phyloP scores from a whole-genome alignment of 1,284 basidiomycete species.

The Boletus mariae region DNA sequence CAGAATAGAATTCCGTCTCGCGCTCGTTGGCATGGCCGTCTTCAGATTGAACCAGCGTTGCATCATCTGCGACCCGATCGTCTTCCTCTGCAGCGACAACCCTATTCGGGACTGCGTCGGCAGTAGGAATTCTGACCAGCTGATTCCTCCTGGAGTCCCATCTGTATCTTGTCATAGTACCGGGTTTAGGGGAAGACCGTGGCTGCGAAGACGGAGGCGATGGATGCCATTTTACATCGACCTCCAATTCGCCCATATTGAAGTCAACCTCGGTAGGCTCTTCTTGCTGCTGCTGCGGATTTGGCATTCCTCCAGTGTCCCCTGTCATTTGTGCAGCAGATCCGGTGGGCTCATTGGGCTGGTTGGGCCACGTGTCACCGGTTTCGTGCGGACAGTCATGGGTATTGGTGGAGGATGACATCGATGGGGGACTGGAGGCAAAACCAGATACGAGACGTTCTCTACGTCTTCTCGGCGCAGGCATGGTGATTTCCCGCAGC shows the following conservation, averaged over 20 bases:
- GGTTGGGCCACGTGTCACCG: not conserved
- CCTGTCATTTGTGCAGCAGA: not conserved
- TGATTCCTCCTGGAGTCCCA: conserved; percentile 5
- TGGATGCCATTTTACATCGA: not conserved
- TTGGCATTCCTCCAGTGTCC: not conserved
- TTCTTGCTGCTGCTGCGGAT: not conserved
- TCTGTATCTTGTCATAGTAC: conserved; percentile 9
- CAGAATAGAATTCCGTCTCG: conserved; percentile 7
- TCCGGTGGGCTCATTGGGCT: not conserved
- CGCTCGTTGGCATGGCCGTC: not conserved
- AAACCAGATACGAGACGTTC: not conserved
- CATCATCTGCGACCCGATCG: conserved; percentile 14
- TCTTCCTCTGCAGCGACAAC: not conserved
- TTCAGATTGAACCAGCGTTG: conserved; percentile 17
- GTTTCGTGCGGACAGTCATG: not conserved
- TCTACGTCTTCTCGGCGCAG: not conserved
- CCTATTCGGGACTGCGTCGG: not conserved
- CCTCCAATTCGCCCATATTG: not conserved
- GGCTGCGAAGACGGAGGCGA: not conserved
- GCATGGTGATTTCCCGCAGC: not conserved
- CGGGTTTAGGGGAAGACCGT: not conserved
- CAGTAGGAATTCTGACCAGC: conserved; percentile 1
- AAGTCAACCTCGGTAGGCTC: not conserved
- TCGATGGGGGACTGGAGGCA: not conserved
- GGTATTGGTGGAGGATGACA: not conserved